Conservation (phyloP, 768 basidiomycete species). For the Collybiopsis luxurians region DNA sequence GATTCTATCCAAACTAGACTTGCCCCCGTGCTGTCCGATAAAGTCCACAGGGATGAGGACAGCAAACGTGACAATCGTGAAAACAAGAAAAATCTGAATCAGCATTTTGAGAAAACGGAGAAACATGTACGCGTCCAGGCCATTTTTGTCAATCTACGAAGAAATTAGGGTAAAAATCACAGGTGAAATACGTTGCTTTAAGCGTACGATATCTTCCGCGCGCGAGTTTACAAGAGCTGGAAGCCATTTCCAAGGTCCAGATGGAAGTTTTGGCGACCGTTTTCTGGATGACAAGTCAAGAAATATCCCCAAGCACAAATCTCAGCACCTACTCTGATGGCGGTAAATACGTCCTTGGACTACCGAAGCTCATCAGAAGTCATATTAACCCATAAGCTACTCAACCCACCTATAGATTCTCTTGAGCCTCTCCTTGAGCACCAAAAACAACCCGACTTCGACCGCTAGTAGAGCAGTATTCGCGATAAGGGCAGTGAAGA, state of each 20-base stretch:
- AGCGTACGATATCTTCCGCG: conserved; percentile 43
- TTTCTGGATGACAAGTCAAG: conserved; percentile 27
- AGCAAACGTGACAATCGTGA: conserved; percentile 60
- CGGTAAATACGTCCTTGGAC: conserved; percentile 60
- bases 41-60: conserved; percentile 58
- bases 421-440: conserved; percentile 54
- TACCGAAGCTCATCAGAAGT: neutral
- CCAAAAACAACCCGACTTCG: conserved; percentile 53
- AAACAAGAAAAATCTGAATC: conserved; percentile 53
- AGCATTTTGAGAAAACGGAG: conserved; percentile 61
- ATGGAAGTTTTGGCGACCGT: conserved; percentile 41
- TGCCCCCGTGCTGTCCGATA: conserved; percentile 33
- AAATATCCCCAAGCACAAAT: neutral
- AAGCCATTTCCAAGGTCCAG: conserved; percentile 49
- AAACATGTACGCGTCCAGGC: conserved; percentile 66
- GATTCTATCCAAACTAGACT: conserved; percentile 39
- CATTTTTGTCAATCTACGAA: conserved; percentile 58
- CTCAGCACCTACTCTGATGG: conserved; percentile 44
- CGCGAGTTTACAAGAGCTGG: conserved; percentile 40
- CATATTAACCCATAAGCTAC: neutral
- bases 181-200: neutral
- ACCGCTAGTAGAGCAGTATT: conserved; percentile 46
- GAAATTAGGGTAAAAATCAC: neutral
- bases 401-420: conserved; percentile 42
- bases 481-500: conserved; percentile 58